These are phyloP conservation scores for Mycena metata DNA, from an alignment of 768 basidiomycete species.

Conservation along the genomic window DNA sequence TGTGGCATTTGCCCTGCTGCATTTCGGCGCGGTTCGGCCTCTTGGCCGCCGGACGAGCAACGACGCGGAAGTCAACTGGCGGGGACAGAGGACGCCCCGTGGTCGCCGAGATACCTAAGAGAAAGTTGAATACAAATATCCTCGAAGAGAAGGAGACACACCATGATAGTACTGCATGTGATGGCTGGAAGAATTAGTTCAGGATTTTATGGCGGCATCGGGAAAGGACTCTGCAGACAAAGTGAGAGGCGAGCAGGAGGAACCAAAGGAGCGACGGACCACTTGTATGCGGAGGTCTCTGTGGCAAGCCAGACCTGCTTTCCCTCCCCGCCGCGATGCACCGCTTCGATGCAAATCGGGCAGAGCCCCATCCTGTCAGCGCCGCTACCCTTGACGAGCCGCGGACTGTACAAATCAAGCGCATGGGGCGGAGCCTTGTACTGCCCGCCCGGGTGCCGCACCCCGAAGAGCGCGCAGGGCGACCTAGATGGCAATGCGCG, in stretches of 20 bases:
- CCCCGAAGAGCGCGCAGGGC: slow-evolving; percentile 52
- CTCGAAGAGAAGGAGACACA: slow-evolving; percentile 45
- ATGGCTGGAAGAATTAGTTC: slow-evolving; percentile 62
- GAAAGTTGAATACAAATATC: background rate
- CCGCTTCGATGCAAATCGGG: slow-evolving; percentile 78
- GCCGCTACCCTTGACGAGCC: slow-evolving; percentile 80
- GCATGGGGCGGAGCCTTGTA: slow-evolving; percentile 72
- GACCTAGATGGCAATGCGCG: slow-evolving; percentile 42
- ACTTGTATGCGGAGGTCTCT: slow-evolving; percentile 90
- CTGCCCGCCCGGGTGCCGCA: slow-evolving; percentile 59
- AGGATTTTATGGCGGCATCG: background rate
- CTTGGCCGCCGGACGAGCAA: slow-evolving; percentile 58
- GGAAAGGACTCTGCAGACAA: slow-evolving; percentile 38
- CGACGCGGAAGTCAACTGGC: slow-evolving; percentile 71
- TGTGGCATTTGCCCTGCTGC: slow-evolving; percentile 83
- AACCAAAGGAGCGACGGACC: slow-evolving; percentile 53
- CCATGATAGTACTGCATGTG: slow-evolving; percentile 89
- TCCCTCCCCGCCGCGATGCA: slow-evolving; percentile 72
- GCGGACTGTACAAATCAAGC: slow-evolving; percentile 83
- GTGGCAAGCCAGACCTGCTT: slow-evolving; percentile 79
- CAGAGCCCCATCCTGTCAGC: slow-evolving; percentile 80
- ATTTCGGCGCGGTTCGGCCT: slow-evolving; percentile 73
- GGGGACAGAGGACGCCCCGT: slow-evolving; percentile 84
- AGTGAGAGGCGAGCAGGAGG: background rate
- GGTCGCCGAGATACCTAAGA: slow-evolving; percentile 75